phyloP scores from a whole-genome alignment of 2,329 filamentous ascomycete species.

The Truncatella angustata region DNA sequence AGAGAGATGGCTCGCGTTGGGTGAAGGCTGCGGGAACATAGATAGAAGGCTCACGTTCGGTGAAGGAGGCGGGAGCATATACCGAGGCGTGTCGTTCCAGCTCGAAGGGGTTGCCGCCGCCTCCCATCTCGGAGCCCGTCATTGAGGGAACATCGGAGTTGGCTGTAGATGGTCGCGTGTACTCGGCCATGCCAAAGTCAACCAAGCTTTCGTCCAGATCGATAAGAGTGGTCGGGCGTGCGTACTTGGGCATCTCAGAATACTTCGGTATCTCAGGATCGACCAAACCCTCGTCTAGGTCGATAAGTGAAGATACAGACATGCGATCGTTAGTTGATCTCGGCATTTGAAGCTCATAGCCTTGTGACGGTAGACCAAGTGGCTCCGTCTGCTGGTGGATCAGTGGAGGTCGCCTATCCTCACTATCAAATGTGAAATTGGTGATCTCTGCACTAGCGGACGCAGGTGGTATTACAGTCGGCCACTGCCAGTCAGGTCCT shows the following conservation, averaged over 20 bases:
- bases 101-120: constrained; percentile 56
- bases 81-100: constrained; percentile 62
- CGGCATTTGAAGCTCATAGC: constrained; percentile 39
- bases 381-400: constrained; percentile 53
- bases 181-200: constrained; percentile 54
- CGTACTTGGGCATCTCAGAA: too few species aligned
- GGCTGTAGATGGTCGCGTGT: constrained; percentile 53
- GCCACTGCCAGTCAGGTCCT: constrained; percentile 59
- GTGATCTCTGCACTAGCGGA: constrained; percentile 54
- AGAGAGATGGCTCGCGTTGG: constrained; percentile 44
- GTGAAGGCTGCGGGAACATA: constrained; percentile 35
- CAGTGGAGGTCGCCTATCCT: constrained; percentile 39
- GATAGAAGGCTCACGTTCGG: not conserved
- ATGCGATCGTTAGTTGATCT: constrained; percentile 35
- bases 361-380: constrained; percentile 36
- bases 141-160: constrained; percentile 58
- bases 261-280: constrained; percentile 56
- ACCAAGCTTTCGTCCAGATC: constrained; percentile 41
- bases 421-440: constrained; percentile 45
- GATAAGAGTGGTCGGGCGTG: too few species aligned
- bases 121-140: constrained; percentile 53
- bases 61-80: constrained; percentile 42
- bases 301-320: constrained; percentile 48
- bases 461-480: constrained; percentile 49
- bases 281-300: constrained; percentile 38